Conservation (phyloP, 768 basidiomycete genomes). For the Trametes meyenii region DNA sequence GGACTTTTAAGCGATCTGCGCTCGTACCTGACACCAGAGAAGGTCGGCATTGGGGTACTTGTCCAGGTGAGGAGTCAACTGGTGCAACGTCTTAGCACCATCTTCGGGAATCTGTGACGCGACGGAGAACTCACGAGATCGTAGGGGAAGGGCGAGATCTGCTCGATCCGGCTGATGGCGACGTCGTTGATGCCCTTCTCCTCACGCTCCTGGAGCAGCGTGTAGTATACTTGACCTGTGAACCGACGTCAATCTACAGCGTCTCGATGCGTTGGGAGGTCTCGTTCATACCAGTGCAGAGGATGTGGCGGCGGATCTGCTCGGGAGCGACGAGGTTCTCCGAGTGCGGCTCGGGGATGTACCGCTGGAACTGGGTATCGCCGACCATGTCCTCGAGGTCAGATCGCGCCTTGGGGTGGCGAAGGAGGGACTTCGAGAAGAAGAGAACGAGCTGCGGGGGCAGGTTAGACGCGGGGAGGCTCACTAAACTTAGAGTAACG, state of each 20-base stretch:
- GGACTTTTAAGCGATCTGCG: slow-evolving; percentile 1
- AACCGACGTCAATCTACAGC: slow-evolving; percentile 4
- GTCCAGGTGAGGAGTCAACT: slow-evolving; percentile 93
- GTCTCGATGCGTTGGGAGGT: not conserved
- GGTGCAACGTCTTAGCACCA: not conserved
- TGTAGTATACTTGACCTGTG: slow-evolving; percentile 90
- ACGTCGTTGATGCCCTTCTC: slow-evolving; percentile 89
- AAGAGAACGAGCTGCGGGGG: slow-evolving; percentile 77
- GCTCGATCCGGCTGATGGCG: slow-evolving; percentile 92
- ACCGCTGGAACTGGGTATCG: slow-evolving; percentile 90
- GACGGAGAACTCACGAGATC: slow-evolving; percentile 64
- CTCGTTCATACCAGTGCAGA: slow-evolving; percentile 67
- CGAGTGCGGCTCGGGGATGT: slow-evolving; percentile 80
- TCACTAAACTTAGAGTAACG: slow-evolving; percentile 27
- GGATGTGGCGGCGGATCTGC: slow-evolving; percentile 87
- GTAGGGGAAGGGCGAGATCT: slow-evolving; percentile 96
- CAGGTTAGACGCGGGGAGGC: not conserved
- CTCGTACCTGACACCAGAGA: slow-evolving; percentile 88
- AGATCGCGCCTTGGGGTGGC: slow-evolving; percentile 93
- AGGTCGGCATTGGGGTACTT: slow-evolving; percentile 94
- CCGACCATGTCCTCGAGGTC: slow-evolving; percentile 85
- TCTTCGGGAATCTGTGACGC: slow-evolving; percentile 7
- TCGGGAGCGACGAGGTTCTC: slow-evolving; percentile 79
- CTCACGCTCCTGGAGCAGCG: slow-evolving; percentile 87
- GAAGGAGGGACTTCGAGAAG: slow-evolving; percentile 96